Base-by-base conservation (phyloP, 2,329 filamentous ascomycete genomes). In the Leptographium lundbergii region DNA sequence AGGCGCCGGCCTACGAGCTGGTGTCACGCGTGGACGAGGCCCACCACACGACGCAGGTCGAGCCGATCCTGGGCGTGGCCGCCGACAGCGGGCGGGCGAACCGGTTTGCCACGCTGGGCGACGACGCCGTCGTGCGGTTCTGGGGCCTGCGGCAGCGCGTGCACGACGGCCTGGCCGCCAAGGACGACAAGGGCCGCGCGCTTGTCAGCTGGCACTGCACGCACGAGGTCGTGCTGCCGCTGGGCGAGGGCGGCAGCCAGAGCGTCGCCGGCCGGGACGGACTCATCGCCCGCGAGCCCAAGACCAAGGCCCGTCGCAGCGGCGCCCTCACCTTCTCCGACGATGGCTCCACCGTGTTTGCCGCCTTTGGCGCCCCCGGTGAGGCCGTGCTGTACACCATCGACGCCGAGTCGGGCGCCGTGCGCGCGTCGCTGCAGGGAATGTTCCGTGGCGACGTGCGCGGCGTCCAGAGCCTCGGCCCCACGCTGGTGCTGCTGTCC, bases 41-140 rank as follows among this genome's bases (percentile, higher is more conserved):
- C 19, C 92, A 99, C 71, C 77, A 78, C 61, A 79, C 81, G 59
- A 72, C 72, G 61, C 71, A 75, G 61, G 74, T 76, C 1, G 78
- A 82, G 52, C 74, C 78, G 5, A 79, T 97, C 2, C 80, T 96
- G 36, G 87, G 86, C 64, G 75, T 97, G 6, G 82, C 82, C 3
- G 80, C 87, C 19, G 85, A 91, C 63, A 47, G 51, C 9, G 88
- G 89, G 4, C 78, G 75, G 4, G 79, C 80, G 9, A 75, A 81
- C 55, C 84, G 86, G 54, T 96, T 97, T 69, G 88, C 89, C 10
- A 95, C 91, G 1, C 78, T 96, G 47, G 94, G 92, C 42, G 82
- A 86, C 59, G 92, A 99, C 69, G 85, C 85, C 13, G 74, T 82
- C 25, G 81, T 95, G 45, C 84, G 89, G 47, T 76, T 94, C 54